phyloP scores from a whole-genome alignment of 257 asterid species.

The Solanum paucissectum region DNA sequence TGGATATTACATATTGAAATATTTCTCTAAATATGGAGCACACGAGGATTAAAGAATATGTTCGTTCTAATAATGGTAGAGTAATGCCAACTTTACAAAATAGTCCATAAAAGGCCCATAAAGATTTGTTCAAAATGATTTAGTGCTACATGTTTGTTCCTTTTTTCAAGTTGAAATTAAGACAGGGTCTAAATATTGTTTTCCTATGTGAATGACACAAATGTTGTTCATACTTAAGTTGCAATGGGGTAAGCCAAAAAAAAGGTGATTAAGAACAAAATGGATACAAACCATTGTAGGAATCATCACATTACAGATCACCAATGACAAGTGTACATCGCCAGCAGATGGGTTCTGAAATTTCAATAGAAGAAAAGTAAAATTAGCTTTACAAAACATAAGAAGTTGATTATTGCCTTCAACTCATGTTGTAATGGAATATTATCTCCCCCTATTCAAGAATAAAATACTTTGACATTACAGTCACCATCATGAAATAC shows the following conservation, averaged over 20 bases:
- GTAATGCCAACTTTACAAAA: too few relatives aligned
- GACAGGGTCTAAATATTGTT: too few relatives aligned
- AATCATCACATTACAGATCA: conserved; percentile 52
- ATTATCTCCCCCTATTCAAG: neutral
- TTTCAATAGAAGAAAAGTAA: neutral
- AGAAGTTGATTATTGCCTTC: neutral
- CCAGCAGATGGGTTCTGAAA: too few relatives aligned
- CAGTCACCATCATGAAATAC: neutral
- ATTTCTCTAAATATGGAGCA: neutral
- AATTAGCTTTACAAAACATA: neutral
- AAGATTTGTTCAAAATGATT: too few relatives aligned
- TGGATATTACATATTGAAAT: neutral
- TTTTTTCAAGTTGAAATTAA: too few relatives aligned
- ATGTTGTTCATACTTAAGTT: too few relatives aligned
- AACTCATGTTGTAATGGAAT: neutral
- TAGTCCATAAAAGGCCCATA: too few relatives aligned
- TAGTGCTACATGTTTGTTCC: too few relatives aligned
- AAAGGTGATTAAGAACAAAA: neutral
- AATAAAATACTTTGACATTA: neutral
- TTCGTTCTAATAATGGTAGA: too few relatives aligned
- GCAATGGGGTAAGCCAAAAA: neutral
- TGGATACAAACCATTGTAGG: conserved; percentile 46
- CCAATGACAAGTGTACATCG: conserved; percentile 23
- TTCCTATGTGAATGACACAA: too few relatives aligned
- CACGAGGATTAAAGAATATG: neutral